A percentile compares a stretch with the other conserved stretches of the same genome.
Evolutionary conservation across 1,139 yeast genomes (phyloP).

Genomic region (Yamadazyma atlantica): DNA sequence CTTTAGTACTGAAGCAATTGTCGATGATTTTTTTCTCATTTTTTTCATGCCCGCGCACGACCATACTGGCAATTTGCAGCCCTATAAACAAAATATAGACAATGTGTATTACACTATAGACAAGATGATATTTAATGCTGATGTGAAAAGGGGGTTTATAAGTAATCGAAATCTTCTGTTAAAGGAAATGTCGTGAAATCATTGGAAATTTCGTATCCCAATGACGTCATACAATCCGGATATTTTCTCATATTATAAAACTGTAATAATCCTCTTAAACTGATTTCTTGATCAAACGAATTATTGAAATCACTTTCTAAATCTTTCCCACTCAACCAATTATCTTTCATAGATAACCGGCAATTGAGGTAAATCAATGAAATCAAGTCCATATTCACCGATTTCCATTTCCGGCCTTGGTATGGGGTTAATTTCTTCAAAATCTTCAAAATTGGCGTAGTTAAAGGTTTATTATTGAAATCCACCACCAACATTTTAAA

Average conservation of each 20-base stretch:
- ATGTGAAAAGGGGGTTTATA: too few species aligned
- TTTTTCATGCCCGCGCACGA: slow-evolving; percentile 1
- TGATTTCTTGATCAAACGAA: slow-evolving; percentile 84
- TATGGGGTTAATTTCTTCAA: slow-evolving; percentile 83
- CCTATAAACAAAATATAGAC: too few species aligned
- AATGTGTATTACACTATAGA: background rate
- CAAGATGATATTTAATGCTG: too few species aligned
- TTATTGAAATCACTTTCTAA: slow-evolving; percentile 72
- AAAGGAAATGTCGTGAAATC: slow-evolving; percentile 16
- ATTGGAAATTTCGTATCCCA: slow-evolving; percentile 50
- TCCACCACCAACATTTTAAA: slow-evolving; percentile 44
- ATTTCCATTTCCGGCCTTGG: slow-evolving; percentile 93
- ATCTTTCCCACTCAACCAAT: slow-evolving; percentile 88
- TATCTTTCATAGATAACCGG: slow-evolving; percentile 70
- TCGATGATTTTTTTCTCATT: slow-evolving; percentile 11
- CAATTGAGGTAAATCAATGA: slow-evolving; percentile 83
- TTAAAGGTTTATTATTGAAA: slow-evolving; percentile 62
- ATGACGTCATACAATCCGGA: slow-evolving; percentile 46
- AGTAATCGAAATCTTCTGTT: slow-evolving; percentile 15
- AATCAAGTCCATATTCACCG: slow-evolving; percentile 88
- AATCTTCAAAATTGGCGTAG: slow-evolving; percentile 68
- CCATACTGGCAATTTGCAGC: background rate
- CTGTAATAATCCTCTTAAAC: slow-evolving; percentile 76
- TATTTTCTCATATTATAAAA: slow-evolving; percentile 71
- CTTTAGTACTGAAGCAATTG: slow-evolving; percentile 14